A percentile compares a stretch with the other conserved stretches of the same genome.
These are phyloP conservation scores for Colletotrichum nymphaeae DNA, from an alignment of 2,329 filamentous ascomycete genomes.

Conservation along the genomic window DNA sequence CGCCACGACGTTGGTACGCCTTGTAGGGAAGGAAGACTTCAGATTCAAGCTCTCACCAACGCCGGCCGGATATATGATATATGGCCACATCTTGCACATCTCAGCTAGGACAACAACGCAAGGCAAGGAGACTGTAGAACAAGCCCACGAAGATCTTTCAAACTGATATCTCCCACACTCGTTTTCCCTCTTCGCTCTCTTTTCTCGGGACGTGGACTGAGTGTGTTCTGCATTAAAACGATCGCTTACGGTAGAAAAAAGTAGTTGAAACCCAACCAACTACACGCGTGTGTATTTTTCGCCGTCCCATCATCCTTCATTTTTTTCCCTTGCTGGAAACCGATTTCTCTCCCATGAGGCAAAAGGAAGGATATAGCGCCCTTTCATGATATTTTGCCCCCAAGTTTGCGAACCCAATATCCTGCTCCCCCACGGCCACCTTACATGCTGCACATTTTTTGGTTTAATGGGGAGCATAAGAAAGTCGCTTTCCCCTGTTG, in stretches of 20 bases:
- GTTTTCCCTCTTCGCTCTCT: background rate
- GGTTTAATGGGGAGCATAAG: constrained; percentile 12
- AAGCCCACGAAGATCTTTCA: background rate
- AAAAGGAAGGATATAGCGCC: constrained; percentile 25
- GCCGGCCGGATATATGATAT: background rate
- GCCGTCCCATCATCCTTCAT: constrained; percentile 16
- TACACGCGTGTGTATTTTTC: constrained; percentile 26
- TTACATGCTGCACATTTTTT: constrained; percentile 32
- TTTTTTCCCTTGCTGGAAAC: background rate
- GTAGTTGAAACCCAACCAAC: constrained; percentile 29
- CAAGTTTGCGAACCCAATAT: constrained; percentile 10
- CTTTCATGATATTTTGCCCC: constrained; percentile 14
- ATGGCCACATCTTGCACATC: background rate
- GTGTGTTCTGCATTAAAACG: constrained; percentile 28
- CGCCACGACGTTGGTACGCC: too few relatives aligned
- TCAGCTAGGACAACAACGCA: background rate
- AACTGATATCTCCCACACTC: background rate
- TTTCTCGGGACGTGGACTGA: background rate
- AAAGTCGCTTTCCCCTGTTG: constrained; percentile 6
- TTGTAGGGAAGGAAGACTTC: background rate
- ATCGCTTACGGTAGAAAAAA: constrained; percentile 32
- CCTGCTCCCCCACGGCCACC: constrained; percentile 7
- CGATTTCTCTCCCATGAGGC: background rate
- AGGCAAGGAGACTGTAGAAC: background rate
- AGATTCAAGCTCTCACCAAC: background rate